Conservation (phyloP, 768 basidiomycete species). For the Pleurotus sapidus region DNA sequence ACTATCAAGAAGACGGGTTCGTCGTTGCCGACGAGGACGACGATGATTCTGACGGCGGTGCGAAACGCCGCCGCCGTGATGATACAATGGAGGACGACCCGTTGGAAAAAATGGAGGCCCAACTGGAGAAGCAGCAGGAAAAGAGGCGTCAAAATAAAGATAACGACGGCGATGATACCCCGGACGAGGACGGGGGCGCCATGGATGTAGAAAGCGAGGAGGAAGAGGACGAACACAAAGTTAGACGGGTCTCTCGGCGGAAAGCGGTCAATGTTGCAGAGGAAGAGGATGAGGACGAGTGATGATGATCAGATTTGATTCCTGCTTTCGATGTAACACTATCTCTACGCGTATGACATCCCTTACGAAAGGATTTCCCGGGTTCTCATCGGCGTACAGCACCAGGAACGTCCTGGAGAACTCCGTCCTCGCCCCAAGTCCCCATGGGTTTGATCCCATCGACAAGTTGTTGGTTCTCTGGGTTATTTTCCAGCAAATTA, state of each 20-base stretch:
- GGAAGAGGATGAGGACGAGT: slow-evolving; percentile 56
- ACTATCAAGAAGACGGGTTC: slow-evolving; percentile 86
- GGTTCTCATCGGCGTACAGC: slow-evolving; percentile 25
- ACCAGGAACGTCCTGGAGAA: slow-evolving; percentile 39
- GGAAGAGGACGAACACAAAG: slow-evolving; percentile 67
- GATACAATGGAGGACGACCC: slow-evolving; percentile 51
- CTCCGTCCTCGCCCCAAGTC: slow-evolving; percentile 56
- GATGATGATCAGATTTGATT: slow-evolving; percentile 10
- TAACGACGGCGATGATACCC: slow-evolving; percentile 26
- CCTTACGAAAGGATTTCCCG: slow-evolving; percentile 7
- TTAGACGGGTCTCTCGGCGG: slow-evolving; percentile 59
- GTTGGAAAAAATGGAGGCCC: slow-evolving; percentile 69
- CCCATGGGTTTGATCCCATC: slow-evolving; percentile 64
- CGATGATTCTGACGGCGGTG: slow-evolving; percentile 50
- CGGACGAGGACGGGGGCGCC: slow-evolving; percentile 36
- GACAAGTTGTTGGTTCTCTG: slow-evolving; percentile 78
- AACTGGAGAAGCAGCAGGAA: slow-evolving; percentile 56
- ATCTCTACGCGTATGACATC: slow-evolving; percentile 4
- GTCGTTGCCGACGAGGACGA: slow-evolving; percentile 77
- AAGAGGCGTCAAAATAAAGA: slow-evolving; percentile 37
- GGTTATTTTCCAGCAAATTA: slow-evolving; percentile 73
- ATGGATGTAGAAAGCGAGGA: slow-evolving; percentile 80
- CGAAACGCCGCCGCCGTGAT: slow-evolving; percentile 35
- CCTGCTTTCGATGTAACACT: slow-evolving; percentile 9
- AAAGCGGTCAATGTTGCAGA: slow-evolving; percentile 59